Percentiles rank a stretch among this genome's conserved stretches.
Conservation (phyloP, 2,329 filamentous ascomycete genomes). For the Pseudogymnoascus sp. region DNA sequence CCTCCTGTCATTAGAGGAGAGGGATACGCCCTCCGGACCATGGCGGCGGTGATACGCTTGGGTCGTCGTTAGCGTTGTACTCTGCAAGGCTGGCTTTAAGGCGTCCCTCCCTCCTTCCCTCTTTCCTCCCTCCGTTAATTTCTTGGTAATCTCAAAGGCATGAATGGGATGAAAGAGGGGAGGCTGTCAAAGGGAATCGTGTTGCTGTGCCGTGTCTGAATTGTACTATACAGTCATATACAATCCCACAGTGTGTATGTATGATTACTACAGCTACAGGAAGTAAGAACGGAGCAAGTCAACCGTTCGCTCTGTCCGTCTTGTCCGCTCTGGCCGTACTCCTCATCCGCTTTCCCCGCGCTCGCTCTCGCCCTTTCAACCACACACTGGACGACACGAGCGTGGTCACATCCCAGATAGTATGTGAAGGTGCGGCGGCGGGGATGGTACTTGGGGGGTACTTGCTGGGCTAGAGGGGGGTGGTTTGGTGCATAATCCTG, state of each 20-base stretch:
- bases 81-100: not conserved
- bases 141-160: not conserved
- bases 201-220: too few relatives aligned
- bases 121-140: not conserved
- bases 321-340: too few relatives aligned
- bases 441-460: not conserved
- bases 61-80: not conserved
- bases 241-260: too few relatives aligned
- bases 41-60: not conserved
- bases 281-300: too few relatives aligned
- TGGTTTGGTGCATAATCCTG: not conserved
- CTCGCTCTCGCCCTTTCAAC: not conserved
- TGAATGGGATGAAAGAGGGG: not conserved
- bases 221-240: too few relatives aligned
- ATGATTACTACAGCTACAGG: too few relatives aligned
- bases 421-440: not conserved
- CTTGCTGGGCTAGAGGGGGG: not conserved
- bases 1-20: too few relatives aligned
- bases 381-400: not conserved
- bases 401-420: not conserved
- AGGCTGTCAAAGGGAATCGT: not conserved
- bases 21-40: not conserved
- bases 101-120: not conserved
- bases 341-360: too few relatives aligned
- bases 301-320: too few relatives aligned